Conservation (phyloP, 2,329 filamentous ascomycete genomes). For the Talaromyces piceae region DNA sequence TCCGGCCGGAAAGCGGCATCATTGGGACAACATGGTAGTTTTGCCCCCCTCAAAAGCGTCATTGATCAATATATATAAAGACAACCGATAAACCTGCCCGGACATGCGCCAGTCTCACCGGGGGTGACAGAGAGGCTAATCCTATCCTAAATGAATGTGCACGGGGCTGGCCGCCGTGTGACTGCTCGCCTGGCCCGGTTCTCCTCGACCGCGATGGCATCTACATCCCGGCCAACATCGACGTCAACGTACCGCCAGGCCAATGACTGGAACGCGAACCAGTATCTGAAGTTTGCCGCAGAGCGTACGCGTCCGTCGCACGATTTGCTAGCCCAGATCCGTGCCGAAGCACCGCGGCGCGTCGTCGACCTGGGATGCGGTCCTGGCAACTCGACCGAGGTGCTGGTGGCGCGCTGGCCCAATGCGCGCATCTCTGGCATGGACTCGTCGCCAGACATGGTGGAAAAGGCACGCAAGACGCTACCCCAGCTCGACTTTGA, state of each 20-base stretch:
- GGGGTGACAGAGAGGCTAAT: no score
- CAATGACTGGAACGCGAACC: constrained; percentile 48
- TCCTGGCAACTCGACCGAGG: constrained; percentile 51
- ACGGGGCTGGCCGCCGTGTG: no score
- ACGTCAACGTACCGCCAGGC: constrained; percentile 2
- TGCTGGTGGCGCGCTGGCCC: constrained; percentile 44
- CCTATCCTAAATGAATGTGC: no score
- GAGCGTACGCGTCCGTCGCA: constrained; percentile 48
- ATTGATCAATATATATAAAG: no score
- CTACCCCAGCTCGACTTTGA: constrained; percentile 41
- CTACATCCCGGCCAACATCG: no score
- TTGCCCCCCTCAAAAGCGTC: no score
- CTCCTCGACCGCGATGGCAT: not conserved
- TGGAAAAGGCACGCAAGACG: constrained; percentile 38
- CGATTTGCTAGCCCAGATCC: constrained; percentile 47
- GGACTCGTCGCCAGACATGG: constrained; percentile 51
- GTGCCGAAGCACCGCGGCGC: constrained; percentile 31
- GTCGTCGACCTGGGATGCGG: constrained; percentile 56
- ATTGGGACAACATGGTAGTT: no score
- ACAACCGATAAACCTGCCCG: no score
- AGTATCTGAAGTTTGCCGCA: constrained; percentile 50
- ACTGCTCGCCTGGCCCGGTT: no score
- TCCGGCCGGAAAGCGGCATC: no score
- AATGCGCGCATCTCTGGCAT: constrained; percentile 43
- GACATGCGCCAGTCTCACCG: no score